These are phyloP conservation scores for Calophaca sinica DNA, from an alignment of 306 rosid genomes.

Conservation along the genomic window DNA sequence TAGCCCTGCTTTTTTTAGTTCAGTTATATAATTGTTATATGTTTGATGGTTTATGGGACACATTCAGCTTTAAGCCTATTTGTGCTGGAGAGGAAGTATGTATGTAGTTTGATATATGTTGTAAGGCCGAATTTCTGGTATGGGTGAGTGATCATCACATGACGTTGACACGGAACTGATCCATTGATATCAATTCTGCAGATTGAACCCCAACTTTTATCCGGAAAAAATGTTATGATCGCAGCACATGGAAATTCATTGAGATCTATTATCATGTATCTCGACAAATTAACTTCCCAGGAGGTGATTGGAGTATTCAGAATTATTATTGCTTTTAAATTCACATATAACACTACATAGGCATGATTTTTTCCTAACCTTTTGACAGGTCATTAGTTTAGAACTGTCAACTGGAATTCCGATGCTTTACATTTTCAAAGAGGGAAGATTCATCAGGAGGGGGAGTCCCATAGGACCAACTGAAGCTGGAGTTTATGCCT, in stretches of 20 bases:
- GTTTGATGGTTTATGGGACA: conserved; percentile 33
- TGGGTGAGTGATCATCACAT: conserved; percentile 31
- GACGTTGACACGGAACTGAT: conserved; percentile 47
- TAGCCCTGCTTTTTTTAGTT: background rate
- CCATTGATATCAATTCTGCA: conserved; percentile 50
- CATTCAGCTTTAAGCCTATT: conserved; percentile 7
- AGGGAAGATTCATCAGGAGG: conserved; percentile 89
- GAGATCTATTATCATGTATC: conserved; percentile 98
- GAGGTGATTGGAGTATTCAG: conserved; percentile 66
- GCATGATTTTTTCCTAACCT: conserved; percentile 13
- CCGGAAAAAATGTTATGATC: conserved; percentile 96
- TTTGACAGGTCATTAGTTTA: conserved; percentile 85
- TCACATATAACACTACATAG: background rate
- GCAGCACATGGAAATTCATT: conserved; percentile 98
- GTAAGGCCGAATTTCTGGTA: conserved; percentile 20
- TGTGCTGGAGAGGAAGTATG: conserved; percentile 9
- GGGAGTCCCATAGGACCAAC: conserved; percentile 93
- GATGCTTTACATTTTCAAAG: conserved; percentile 95
- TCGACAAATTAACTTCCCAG: conserved; percentile 94
- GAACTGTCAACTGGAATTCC: conserved; percentile 99
- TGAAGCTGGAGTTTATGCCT: conserved; percentile 97
- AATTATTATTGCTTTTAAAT: conserved; percentile 11
- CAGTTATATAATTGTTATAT: background rate
- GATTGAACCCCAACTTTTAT: conserved; percentile 89
- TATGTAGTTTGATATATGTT: conserved; percentile 28